phyloP scores from a whole-genome alignment of 345 rosid genomes.

The Mercurialis annua region DNA sequence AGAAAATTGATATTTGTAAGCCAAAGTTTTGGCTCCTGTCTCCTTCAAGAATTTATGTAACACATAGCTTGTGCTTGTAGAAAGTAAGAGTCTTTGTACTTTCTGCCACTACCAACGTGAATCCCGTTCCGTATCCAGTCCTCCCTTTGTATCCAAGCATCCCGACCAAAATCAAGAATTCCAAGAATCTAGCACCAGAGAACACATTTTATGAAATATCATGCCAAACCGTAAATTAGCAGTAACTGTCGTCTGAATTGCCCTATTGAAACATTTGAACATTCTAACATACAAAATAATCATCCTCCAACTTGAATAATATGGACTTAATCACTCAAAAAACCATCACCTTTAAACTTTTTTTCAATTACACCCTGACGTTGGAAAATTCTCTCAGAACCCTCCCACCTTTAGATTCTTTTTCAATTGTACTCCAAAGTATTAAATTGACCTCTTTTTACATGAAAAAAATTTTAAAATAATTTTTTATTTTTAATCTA shows the following conservation, averaged over 20 bases:
- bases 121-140: slow-evolving; percentile 89
- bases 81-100: slow-evolving; percentile 86
- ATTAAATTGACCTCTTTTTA: no score
- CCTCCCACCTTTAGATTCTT: no score
- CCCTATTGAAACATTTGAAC: not conserved
- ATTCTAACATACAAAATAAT: not conserved
- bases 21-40: not conserved
- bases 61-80: slow-evolving; percentile 82
- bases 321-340: no score
- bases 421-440: no score
- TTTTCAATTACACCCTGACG: no score
- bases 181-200: slow-evolving; percentile 58
- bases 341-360: no score
- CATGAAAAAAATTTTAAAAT: no score
- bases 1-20: not conserved
- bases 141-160: slow-evolving; percentile 81
- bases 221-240: not conserved
- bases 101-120: slow-evolving; percentile 64
- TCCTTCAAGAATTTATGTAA: slow-evolving; percentile 48
- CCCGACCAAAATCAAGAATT: slow-evolving; percentile 76
- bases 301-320: not conserved
- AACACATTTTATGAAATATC: not conserved
- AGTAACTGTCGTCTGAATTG: not conserved
- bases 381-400: no score
- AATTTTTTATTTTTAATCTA: no score